Conservation (phyloP, 371 early-diverging fungal species). For the Saksenaea vasiformis region DNA sequence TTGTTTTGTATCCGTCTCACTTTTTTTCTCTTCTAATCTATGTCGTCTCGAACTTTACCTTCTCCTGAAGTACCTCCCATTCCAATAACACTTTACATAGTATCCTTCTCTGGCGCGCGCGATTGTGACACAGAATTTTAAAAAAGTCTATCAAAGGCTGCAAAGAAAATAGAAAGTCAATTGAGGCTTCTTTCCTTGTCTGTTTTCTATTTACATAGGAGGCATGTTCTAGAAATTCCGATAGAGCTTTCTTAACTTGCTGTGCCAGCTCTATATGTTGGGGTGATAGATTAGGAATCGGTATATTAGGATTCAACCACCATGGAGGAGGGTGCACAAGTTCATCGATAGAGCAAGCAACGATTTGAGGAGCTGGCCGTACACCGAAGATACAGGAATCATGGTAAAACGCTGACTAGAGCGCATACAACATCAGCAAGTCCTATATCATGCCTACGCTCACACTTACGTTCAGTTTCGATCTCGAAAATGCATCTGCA, state of each 20-base stretch:
- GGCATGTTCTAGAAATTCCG: constrained; percentile 38
- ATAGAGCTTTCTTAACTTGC: constrained; percentile 16
- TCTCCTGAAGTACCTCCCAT: constrained; percentile 72
- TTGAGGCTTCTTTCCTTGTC: neutral
- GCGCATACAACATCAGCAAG: neutral
- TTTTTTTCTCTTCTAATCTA: neutral
- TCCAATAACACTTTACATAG: constrained; percentile 58
- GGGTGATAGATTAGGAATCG: neutral
- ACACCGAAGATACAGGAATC: constrained; percentile 40
- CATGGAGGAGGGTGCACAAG: constrained; percentile 30
- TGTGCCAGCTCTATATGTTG: constrained; percentile 12
- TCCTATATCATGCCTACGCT: neutral
- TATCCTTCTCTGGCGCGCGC: constrained; percentile 68
- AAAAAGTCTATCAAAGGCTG: constrained; percentile 61
- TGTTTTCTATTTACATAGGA: constrained; percentile 24
- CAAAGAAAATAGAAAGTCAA: neutral
- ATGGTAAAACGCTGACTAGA: constrained; percentile 31
- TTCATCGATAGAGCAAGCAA: constrained; percentile 33
- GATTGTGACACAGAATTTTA: constrained; percentile 70
- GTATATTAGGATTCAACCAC: constrained; percentile 20
- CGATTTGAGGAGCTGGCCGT: constrained; percentile 15
- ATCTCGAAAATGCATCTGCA: constrained; percentile 59
- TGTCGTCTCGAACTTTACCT: constrained; percentile 21
- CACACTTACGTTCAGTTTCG: constrained; percentile 45
- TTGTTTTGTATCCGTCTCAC: constrained; percentile 4